Percentiles rank a stretch among this genome's conserved stretches.
Conservation (phyloP, 768 basidiomycete genomes). For the Suillus tomentosus region DNA sequence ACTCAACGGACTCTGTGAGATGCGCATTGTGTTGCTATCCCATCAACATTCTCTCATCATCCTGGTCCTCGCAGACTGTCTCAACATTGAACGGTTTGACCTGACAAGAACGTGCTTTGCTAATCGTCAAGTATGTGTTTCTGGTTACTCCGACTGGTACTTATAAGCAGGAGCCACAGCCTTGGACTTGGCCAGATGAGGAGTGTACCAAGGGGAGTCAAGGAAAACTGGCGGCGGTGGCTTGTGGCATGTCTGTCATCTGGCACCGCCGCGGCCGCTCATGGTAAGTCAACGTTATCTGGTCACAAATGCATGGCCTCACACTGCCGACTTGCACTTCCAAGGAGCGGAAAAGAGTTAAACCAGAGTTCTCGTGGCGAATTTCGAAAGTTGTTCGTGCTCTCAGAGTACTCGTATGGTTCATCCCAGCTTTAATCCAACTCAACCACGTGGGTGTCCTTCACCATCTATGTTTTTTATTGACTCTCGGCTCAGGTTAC, state of each 20-base stretch:
- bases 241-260: no score
- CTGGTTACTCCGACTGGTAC: no score
- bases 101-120: not conserved
- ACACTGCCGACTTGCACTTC: not conserved
- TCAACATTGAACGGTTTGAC: not conserved
- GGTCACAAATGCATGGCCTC: not conserved
- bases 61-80: not conserved
- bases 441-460: not conserved
- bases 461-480: not conserved
- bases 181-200: no score
- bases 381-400: not conserved
- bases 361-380: not conserved
- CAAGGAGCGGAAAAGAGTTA: not conserved
- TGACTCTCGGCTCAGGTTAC: not conserved
- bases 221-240: no score
- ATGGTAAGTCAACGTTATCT: not conserved
- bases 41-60: not conserved
- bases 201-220: no score
- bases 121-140: no score
- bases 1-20: no score
- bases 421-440: not conserved
- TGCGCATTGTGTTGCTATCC: not conserved
- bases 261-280: not conserved
- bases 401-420: not conserved
- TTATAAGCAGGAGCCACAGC: no score